A percentile compares a stretch with the other conserved stretches of the same genome.
These are phyloP conservation scores for Firmiana major DNA, from an alignment of 345 rosid genomes.

Conservation along the genomic window DNA sequence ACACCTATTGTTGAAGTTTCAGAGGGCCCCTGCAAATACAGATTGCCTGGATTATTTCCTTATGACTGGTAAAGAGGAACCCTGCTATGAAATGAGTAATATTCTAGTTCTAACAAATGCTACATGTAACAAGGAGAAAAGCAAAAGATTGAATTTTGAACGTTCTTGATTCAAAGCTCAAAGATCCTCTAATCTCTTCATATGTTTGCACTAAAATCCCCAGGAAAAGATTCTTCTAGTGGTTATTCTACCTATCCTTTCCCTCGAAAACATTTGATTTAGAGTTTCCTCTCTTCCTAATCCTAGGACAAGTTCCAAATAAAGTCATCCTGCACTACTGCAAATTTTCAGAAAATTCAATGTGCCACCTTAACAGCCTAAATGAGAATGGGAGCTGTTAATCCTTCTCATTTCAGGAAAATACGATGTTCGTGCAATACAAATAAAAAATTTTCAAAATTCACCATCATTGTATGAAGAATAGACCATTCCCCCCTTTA, in stretches of 20 bases:
- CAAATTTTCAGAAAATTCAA: neutral
- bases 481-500: too few relatives aligned
- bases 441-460: neutral
- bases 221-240: neutral
- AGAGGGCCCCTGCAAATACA: slow-evolving; percentile 22
- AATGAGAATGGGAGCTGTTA: neutral
- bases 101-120: neutral
- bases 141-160: slow-evolving; percentile 16
- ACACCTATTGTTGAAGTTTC: slow-evolving; percentile 17
- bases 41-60: too few relatives aligned
- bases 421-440: neutral
- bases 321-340: neutral
- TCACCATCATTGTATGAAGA: neutral
- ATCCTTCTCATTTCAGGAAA: neutral
- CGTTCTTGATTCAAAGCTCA: slow-evolving; percentile 1
- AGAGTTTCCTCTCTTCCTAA: neutral
- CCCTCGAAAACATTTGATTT: neutral
- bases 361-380: neutral
- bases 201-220: neutral
- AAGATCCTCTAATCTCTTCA: neutral
- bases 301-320: neutral
- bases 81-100: neutral
- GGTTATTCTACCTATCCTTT: neutral
- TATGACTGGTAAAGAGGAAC: neutral
- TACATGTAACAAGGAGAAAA: neutral